Conservation (phyloP, 768 basidiomycete genomes). For the Lyophyllum semitale region DNA sequence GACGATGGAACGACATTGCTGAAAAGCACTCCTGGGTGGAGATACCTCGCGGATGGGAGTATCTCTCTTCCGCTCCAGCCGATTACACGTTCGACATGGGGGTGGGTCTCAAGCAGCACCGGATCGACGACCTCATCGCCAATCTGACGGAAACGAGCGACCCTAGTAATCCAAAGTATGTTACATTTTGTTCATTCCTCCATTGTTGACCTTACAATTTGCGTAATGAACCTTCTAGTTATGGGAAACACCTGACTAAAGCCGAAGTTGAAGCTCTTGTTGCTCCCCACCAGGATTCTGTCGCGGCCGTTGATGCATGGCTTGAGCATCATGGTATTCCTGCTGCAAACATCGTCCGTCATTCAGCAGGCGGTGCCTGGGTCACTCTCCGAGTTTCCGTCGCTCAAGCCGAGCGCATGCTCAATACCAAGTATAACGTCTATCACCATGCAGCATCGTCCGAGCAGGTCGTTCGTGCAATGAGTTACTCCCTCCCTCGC, state of each 20-base stretch:
- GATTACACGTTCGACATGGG: slow-evolving; percentile 53
- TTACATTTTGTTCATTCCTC: not conserved
- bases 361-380: slow-evolving; percentile 56
- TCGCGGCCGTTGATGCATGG: slow-evolving; percentile 56
- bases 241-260: slow-evolving; percentile 62
- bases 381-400: slow-evolving; percentile 55
- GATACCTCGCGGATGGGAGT: slow-evolving; percentile 54
- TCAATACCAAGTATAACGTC: slow-evolving; percentile 58
- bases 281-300: slow-evolving; percentile 53
- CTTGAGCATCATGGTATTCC: slow-evolving; percentile 51
- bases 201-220: not conserved
- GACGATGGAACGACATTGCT: slow-evolving; percentile 48
- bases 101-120: slow-evolving; percentile 57
- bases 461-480: slow-evolving; percentile 54
- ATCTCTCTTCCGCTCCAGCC: slow-evolving; percentile 43
- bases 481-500: slow-evolving; percentile 59
- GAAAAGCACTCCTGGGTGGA: slow-evolving; percentile 58
- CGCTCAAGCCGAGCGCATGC: slow-evolving; percentile 62
- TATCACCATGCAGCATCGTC: slow-evolving; percentile 51
- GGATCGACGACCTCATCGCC: slow-evolving; percentile 50
- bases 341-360: slow-evolving; percentile 31
- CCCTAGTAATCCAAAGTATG: slow-evolving; percentile 47
- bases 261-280: slow-evolving; percentile 57
- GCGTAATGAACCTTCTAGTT: slow-evolving; percentile 31
- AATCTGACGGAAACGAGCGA: slow-evolving; percentile 60